These are phyloP conservation scores for Escovopsis weberi DNA, from an alignment of 2,329 filamentous ascomycete genomes.

Conservation along the genomic window DNA sequence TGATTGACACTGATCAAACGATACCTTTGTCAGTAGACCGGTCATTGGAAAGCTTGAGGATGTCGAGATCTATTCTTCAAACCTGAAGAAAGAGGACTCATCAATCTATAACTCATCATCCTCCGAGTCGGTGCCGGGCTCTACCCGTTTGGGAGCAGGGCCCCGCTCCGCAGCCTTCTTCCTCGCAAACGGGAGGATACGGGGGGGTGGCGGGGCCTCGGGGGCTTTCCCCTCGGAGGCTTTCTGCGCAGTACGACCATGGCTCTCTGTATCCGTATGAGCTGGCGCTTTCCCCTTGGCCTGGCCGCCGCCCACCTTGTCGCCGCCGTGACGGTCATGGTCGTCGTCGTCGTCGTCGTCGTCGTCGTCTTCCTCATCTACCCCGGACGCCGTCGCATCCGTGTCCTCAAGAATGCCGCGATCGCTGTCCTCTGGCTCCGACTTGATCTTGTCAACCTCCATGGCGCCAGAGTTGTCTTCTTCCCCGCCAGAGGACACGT, in stretches of 20 bases:
- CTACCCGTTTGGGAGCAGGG: slow-evolving; percentile 7
- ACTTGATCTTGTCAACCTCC: slow-evolving; percentile 29
- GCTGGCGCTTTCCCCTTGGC: no score
- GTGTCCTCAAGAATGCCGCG: slow-evolving; percentile 20
- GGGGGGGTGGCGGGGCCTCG: slow-evolving; percentile 21
- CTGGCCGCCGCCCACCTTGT: no score
- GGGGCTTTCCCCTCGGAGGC: slow-evolving; percentile 1
- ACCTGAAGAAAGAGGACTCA: neutral
- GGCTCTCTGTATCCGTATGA: neutral
- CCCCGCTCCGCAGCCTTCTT: slow-evolving; percentile 18
- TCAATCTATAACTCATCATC: slow-evolving; percentile 34
- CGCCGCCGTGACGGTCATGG: slow-evolving; percentile 1
- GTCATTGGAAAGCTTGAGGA: no score
- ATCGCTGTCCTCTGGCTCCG: slow-evolving; percentile 25
- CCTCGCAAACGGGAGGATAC: slow-evolving; percentile 30
- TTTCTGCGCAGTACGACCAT: neutral
- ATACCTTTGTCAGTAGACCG: no score
- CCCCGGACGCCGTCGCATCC: slow-evolving; percentile 26
- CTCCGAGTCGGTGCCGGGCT: slow-evolving; percentile 36
- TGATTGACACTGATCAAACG: no score
- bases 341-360: slow-evolving; percentile 18
- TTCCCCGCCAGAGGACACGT: slow-evolving; percentile 21
- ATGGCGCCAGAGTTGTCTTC: slow-evolving; percentile 32
- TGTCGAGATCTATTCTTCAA: no score
- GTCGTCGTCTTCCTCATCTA: slow-evolving; percentile 27